Percentiles rank a stretch among this genome's conserved stretches.
phyloP scores from a whole-genome alignment of 2,329 filamentous ascomycete genomes.

The Epichloe hybrida region DNA sequence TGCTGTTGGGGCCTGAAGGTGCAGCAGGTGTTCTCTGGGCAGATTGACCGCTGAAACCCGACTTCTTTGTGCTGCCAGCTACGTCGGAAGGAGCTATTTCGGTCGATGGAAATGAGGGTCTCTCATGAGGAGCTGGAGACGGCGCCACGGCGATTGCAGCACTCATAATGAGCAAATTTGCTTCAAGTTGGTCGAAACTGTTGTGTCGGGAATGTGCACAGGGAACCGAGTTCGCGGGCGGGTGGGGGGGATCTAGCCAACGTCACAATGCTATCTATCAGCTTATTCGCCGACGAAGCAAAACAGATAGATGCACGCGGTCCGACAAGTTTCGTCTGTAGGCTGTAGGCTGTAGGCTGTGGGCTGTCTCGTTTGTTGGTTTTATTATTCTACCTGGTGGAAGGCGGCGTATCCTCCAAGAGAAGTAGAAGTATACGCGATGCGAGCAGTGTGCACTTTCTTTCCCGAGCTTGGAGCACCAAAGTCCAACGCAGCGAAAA shows the following conservation, averaged over 20 bases:
- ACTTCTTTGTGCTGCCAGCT: slow-evolving; percentile 2
- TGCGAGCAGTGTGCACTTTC: background rate
- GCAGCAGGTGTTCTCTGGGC: slow-evolving; percentile 26
- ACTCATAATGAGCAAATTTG: slow-evolving; percentile 39
- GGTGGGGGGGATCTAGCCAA: background rate
- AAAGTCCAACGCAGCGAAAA: background rate
- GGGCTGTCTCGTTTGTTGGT: too few species aligned
- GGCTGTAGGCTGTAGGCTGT: too few species aligned
- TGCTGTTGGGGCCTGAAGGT: slow-evolving; percentile 12
- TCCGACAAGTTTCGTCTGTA: background rate
- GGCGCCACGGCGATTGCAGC: slow-evolving; percentile 55
- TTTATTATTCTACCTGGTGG: too few species aligned
- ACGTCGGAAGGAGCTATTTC: slow-evolving; percentile 13
- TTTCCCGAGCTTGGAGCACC: background rate
- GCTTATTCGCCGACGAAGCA: background rate
- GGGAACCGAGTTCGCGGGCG: background rate
- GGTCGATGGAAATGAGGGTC: slow-evolving; percentile 41
- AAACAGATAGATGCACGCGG: background rate
- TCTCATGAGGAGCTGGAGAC: slow-evolving; percentile 53
- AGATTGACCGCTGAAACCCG: slow-evolving; percentile 23
- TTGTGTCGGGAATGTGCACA: background rate
- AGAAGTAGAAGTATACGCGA: background rate
- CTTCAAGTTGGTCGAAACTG: background rate
- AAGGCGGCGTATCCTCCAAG: too few species aligned
- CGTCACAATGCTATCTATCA: background rate